phyloP scores from a whole-genome alignment of 768 basidiomycete species.

The Rhizopogon salebrosus region DNA sequence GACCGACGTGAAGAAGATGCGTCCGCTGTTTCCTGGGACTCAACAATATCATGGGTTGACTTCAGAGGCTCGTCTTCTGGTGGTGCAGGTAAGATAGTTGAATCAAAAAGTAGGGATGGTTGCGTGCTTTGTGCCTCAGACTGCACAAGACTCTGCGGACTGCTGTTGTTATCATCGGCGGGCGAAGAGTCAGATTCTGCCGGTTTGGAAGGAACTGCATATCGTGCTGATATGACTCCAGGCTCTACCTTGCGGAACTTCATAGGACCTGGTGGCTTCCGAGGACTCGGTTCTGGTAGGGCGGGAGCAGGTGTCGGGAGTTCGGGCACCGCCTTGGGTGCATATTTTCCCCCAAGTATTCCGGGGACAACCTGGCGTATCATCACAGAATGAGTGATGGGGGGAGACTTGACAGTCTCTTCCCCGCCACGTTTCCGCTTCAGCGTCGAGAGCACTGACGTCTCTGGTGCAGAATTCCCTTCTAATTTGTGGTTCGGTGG shows the following conservation, averaged over 20 bases:
- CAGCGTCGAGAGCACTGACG: constrained; percentile 12
- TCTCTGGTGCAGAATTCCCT: background rate
- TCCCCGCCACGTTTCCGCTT: constrained; percentile 28
- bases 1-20: constrained; percentile 1
- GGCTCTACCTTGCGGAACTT: constrained; percentile 36
- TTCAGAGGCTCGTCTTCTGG: constrained; percentile 6
- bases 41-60: constrained; percentile 16
- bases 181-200: background rate
- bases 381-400: constrained; percentile 23
- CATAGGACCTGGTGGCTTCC: constrained; percentile 23
- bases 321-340: constrained; percentile 14
- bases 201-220: constrained; percentile 3
- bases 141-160: background rate
- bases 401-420: constrained; percentile 6
- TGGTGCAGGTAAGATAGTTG: constrained; percentile 4
- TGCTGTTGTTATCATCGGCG: background rate
- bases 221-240: constrained; percentile 29
- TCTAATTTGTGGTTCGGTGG: background rate
- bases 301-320: constrained; percentile 1
- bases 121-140: background rate
- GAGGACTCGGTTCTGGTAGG: constrained; percentile 10
- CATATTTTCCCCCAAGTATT: constrained; percentile 25
- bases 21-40: background rate
- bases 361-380: constrained; percentile 34
- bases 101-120: background rate